Conservation (phyloP, 129 eudicot species). For the Flaveria linearis region DNA sequence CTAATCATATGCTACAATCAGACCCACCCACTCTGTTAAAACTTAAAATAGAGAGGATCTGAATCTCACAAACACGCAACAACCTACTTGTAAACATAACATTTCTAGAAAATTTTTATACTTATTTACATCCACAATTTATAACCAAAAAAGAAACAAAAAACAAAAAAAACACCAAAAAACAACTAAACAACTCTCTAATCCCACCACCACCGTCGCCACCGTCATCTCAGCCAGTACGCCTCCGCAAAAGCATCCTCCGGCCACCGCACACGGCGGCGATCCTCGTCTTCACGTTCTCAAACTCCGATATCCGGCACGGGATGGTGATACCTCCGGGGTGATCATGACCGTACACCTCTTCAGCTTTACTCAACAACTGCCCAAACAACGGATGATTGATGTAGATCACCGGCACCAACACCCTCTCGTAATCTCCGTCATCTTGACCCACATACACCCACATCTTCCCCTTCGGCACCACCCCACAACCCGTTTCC, state of each 20-base stretch:
- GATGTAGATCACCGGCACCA: slow-evolving; percentile 83
- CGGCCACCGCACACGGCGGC: slow-evolving; percentile 60
- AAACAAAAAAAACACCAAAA: neutral
- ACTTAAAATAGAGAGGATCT: too few species aligned
- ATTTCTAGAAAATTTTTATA: neutral
- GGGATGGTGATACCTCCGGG: slow-evolving; percentile 87
- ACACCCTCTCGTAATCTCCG: slow-evolving; percentile 57
- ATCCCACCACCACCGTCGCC: slow-evolving; percentile 27
- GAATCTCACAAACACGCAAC: too few species aligned
- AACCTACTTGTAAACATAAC: neutral
- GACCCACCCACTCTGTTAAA: too few species aligned
- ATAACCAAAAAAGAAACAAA: neutral
- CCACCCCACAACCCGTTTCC: neutral
- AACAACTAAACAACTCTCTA: neutral
- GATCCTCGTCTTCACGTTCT: slow-evolving; percentile 67
- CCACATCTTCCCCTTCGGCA: slow-evolving; percentile 84
- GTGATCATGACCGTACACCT: slow-evolving; percentile 71
- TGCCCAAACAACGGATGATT: slow-evolving; percentile 84
- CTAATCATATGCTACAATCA: too few species aligned
- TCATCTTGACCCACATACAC: slow-evolving; percentile 75
- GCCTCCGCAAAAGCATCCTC: slow-evolving; percentile 46
- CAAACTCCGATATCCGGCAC: slow-evolving; percentile 88
- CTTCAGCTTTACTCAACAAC: slow-evolving; percentile 69
- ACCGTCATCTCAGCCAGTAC: neutral
- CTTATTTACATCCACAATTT: slow-evolving; percentile 24